Conservation (phyloP, 2,329 filamentous ascomycete genomes). For the Bipolaris sorokiniana region DNA sequence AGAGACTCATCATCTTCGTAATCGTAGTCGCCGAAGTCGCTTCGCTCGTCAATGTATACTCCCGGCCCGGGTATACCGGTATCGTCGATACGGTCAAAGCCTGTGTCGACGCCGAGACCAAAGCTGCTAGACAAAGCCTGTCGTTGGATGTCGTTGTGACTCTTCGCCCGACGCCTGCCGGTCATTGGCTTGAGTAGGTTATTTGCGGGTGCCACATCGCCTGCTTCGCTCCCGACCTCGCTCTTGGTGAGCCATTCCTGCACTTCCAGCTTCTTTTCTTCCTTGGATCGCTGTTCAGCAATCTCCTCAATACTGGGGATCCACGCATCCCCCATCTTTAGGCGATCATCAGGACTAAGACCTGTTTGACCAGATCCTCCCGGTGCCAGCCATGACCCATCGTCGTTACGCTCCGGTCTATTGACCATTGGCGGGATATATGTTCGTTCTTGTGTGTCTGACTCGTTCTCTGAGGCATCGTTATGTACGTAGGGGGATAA, state of each 20-base stretch:
- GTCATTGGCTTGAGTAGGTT: conserved; percentile 37
- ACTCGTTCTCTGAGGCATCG: conserved; percentile 43
- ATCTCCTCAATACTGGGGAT: conserved; percentile 60
- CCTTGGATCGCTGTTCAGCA: conserved; percentile 53
- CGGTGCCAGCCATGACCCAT: conserved; percentile 56
- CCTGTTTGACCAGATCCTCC: conserved; percentile 52
- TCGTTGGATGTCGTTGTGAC: conserved; percentile 49
- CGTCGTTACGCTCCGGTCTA: conserved; percentile 46
- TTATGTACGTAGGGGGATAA: conserved; percentile 48
- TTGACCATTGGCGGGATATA: conserved; percentile 40
- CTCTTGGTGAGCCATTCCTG: conserved; percentile 58
- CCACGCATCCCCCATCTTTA: conserved; percentile 48
- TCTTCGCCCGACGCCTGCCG: conserved; percentile 56
- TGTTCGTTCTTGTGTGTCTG: conserved; percentile 30
- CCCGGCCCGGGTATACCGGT: conserved; percentile 59
- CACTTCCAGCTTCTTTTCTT: conserved; percentile 61
- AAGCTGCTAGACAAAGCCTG: conserved; percentile 30
- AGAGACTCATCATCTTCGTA: conserved; percentile 43
- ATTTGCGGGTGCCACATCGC: conserved; percentile 43
- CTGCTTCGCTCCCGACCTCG: conserved; percentile 56
- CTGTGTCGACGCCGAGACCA: conserved; percentile 42
- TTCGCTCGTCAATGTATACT: conserved; percentile 49
- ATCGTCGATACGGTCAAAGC: conserved; percentile 45
- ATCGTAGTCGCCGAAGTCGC: conserved; percentile 47
- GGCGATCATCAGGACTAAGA: conserved; percentile 55